phyloP scores from a whole-genome alignment of 192 early-diverging fungal species.

The Linnemannia elongata region DNA sequence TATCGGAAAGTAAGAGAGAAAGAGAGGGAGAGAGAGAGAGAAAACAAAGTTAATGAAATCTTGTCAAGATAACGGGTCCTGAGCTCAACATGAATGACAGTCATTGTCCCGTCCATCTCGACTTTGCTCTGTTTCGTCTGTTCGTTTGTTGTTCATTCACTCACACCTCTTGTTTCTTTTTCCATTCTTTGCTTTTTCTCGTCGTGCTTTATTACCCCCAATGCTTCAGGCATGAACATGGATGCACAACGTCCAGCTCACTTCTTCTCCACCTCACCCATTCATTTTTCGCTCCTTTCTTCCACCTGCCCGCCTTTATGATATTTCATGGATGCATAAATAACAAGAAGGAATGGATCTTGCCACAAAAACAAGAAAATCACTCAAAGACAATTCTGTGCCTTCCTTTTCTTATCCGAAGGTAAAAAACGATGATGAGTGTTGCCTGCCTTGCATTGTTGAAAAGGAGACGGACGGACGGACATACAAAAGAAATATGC shows the following conservation, averaged over 20 bases:
- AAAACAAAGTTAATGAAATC: conserved; percentile 12
- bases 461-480: too few species aligned
- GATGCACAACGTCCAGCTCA: background rate
- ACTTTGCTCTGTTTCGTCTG: background rate
- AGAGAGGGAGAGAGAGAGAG: conserved; percentile 2
- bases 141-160: background rate
- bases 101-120: background rate
- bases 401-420: background rate
- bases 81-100: background rate
- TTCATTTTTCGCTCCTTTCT: background rate
- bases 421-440: background rate
- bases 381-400: too few species aligned
- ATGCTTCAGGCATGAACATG: background rate
- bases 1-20: background rate
- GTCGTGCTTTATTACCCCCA: background rate
- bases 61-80: background rate
- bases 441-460: background rate
- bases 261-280: background rate
- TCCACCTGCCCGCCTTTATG: background rate
- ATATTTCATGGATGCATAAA: background rate
- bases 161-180: background rate
- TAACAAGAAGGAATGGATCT: background rate
- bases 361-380: background rate
- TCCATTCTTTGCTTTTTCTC: background rate
- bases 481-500: too few species aligned